Percentiles rank a stretch among this genome's conserved stretches.
Evolutionary conservation across 2,329 filamentous ascomycete species (phyloP).

Genomic region (Conoideocrella luteorostrata): DNA sequence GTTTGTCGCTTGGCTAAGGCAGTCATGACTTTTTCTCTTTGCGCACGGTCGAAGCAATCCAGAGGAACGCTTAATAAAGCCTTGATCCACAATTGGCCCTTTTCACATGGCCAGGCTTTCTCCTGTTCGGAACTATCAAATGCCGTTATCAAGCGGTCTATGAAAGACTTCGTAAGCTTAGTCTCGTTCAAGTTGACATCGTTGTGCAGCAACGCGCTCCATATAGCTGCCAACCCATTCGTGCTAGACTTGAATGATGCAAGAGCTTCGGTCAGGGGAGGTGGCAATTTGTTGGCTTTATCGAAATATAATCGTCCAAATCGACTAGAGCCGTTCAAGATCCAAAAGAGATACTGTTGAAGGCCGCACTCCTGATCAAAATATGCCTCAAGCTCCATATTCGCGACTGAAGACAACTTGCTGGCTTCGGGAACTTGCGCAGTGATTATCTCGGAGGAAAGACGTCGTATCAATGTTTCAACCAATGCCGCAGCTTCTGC

Average conservation of each 20-base stretch:
- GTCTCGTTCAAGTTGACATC: conserved; percentile 31
- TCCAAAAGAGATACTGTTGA: conserved; percentile 29
- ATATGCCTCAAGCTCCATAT: conserved; percentile 12
- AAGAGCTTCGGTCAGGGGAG: conserved; percentile 19
- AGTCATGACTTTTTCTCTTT: conserved; percentile 38
- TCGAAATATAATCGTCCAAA: conserved; percentile 22
- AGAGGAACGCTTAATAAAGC: conserved; percentile 27
- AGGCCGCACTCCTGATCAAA: conserved; percentile 20
- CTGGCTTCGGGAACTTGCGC: conserved; percentile 16
- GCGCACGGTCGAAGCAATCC: conserved; percentile 34
- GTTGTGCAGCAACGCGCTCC: conserved; percentile 27
- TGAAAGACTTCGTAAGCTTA: conserved; percentile 24
- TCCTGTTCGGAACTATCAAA: conserved; percentile 23
- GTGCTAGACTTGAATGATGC: conserved; percentile 13
- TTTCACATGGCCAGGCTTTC: conserved; percentile 25
- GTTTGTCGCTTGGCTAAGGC: conserved; percentile 22
- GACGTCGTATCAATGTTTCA: conserved; percentile 25
- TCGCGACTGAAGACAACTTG: conserved; percentile 13
- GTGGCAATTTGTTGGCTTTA: conserved; percentile 18
- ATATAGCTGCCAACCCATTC: conserved; percentile 17
- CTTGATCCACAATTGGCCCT: conserved; percentile 23
- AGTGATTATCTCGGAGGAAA: conserved; percentile 24
- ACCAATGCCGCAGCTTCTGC: conserved; percentile 25
- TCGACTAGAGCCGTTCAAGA: conserved; percentile 25
- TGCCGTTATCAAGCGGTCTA: conserved; percentile 24